Evolutionary conservation across 140 eudicot species (phyloP).

Genomic region (Flaveria floridana): DNA sequence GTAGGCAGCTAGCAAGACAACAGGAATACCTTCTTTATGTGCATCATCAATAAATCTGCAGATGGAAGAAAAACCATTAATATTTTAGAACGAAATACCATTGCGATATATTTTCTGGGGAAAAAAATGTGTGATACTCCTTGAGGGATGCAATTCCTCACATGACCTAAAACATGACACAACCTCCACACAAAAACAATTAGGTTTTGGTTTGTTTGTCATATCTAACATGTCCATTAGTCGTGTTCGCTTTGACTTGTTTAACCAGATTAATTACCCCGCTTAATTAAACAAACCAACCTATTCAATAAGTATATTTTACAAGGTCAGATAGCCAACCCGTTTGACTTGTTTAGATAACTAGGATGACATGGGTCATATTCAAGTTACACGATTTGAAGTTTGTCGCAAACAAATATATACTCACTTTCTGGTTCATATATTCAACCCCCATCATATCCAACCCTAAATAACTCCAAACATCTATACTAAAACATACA

Average conservation of each 20-base stretch:
- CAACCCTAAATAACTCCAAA: constrained; percentile 9
- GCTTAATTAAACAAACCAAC: not conserved
- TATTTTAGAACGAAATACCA: not conserved
- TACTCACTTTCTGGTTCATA: too few relatives aligned
- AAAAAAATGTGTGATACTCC: constrained; percentile 1
- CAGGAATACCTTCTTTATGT: constrained; percentile 61
- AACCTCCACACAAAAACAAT: not conserved
- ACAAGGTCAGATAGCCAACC: not conserved
- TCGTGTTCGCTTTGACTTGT: not conserved
- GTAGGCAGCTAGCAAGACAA: constrained; percentile 64
- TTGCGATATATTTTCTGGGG: not conserved
- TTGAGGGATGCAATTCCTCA: not conserved
- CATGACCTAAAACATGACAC: not conserved
- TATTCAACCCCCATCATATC: not conserved
- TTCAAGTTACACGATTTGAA: not conserved
- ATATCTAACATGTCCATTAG: not conserved
- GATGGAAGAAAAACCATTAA: constrained; percentile 13
- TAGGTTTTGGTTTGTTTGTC: not conserved
- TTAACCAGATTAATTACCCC: not conserved
- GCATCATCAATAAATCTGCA: constrained; percentile 84
- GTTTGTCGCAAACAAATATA: not conserved
- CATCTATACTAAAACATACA: not conserved
- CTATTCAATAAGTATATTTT: not conserved
- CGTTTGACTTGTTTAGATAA: not conserved
- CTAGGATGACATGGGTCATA: not conserved